These are phyloP conservation scores for Odonthalia washingtoniensis DNA, from an alignment of 31 red algal species.

Conservation along the genomic window DNA sequence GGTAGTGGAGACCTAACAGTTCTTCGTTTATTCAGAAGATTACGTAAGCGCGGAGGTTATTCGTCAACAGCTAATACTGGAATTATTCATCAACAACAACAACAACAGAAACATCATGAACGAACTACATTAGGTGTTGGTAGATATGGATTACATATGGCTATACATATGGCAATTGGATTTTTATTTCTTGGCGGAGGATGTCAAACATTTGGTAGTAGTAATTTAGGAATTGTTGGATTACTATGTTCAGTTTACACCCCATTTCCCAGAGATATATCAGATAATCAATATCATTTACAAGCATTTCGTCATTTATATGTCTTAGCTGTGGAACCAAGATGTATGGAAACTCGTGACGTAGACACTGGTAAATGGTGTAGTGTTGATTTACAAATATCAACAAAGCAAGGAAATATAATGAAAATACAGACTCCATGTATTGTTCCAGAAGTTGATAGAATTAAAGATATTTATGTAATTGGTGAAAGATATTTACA, in stretches of 20 bases:
- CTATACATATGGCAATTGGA: conserved; percentile 90
- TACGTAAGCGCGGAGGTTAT: conserved; percentile 56
- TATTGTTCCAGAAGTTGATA: conserved; percentile 74
- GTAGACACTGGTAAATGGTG: conserved; percentile 88
- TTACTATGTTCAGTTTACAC: conserved; percentile 91
- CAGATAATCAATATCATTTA: conserved; percentile 97
- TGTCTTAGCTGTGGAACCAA: conserved; percentile 87
- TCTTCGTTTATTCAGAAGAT: conserved; percentile 74
- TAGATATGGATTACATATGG: conserved; percentile 86
- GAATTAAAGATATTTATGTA: conserved; percentile 62
- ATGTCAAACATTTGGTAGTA: conserved; percentile 83
- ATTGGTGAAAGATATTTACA: conserved; percentile 91
- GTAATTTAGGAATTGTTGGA: conserved; percentile 71
- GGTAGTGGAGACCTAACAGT: conserved; percentile 81
- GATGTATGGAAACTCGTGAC: conserved; percentile 90
- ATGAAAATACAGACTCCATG: conserved; percentile 81
- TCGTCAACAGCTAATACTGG: background rate
- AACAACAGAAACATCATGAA: no score
- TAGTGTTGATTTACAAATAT: conserved; percentile 82
- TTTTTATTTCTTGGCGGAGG: conserved; percentile 99
- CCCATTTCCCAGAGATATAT: conserved; percentile 77
- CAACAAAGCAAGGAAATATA: conserved; percentile 43
- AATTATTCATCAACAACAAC: background rate
- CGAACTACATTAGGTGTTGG: conserved; percentile 7
- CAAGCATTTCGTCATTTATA: conserved; percentile 98